phyloP scores from a whole-genome alignment of 192 early-diverging fungal genomes.

The Phycomyces blakesleeanus region DNA sequence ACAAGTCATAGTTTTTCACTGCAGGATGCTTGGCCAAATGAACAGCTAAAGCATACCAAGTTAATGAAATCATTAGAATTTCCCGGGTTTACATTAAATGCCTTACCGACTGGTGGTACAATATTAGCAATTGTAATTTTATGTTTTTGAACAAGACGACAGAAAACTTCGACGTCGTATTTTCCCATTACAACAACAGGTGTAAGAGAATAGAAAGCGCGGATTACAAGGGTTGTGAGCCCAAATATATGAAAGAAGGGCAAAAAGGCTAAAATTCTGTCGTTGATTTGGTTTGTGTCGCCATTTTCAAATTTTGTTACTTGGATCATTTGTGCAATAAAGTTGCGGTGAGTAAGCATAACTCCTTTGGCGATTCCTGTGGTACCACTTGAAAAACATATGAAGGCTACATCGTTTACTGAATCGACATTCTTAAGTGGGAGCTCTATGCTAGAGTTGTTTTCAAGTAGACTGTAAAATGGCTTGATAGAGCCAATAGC shows the following conservation, averaged over 20 bases:
- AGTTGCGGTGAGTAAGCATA: too few species aligned
- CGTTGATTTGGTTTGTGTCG: background rate
- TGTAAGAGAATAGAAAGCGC: constrained; percentile 44
- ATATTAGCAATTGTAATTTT: constrained; percentile 50
- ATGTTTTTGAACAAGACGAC: constrained; percentile 64
- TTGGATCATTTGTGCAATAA: constrained; percentile 61
- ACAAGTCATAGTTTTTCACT: constrained; percentile 67
- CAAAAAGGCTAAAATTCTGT: constrained; percentile 47
- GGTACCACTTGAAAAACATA: too few species aligned
- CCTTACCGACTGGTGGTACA: constrained; percentile 35
- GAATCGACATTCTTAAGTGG: constrained; percentile 25
- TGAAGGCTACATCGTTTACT: constrained; percentile 25
- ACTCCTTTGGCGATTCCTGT: too few species aligned
- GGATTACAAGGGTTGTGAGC: constrained; percentile 47
- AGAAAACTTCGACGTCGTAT: constrained; percentile 64
- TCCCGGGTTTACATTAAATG: background rate
- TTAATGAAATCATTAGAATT: background rate
- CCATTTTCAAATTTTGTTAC: constrained; percentile 43
- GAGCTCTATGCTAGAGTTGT: constrained; percentile 20
- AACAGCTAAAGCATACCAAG: constrained; percentile 46
- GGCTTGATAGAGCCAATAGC: constrained; percentile 31
- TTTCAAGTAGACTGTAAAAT: constrained; percentile 26
- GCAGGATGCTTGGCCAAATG: constrained; percentile 72
- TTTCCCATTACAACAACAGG: constrained; percentile 72
- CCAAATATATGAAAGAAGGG: constrained; percentile 81